Evolutionary conservation across 192 early-diverging fungal species (phyloP).

Genomic region (Borealophlyctis nickersoniae): DNA sequence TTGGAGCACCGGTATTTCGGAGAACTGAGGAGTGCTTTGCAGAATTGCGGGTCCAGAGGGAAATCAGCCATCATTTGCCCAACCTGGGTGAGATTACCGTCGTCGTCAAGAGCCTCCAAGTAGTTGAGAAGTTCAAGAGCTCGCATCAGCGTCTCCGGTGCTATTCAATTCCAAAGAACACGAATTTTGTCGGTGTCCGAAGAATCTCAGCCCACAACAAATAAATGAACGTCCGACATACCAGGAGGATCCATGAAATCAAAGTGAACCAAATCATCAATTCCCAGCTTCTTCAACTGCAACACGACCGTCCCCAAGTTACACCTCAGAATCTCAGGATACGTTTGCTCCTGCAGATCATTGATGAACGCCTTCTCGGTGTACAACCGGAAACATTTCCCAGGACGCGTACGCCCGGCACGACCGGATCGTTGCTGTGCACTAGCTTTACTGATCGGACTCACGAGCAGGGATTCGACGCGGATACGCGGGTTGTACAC

Average conservation of each 20-base stretch:
- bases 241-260: conserved; percentile 99
- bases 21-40: conserved; percentile 88
- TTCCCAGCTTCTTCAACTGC: conserved; percentile 95
- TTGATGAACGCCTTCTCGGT: conserved; percentile 93
- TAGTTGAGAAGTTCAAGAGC: conserved; percentile 95
- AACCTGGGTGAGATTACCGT: conserved; percentile 82
- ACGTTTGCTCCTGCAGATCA: conserved; percentile 94
- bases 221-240: conserved; percentile 17
- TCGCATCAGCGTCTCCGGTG: conserved; percentile 97
- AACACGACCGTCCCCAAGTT: conserved; percentile 95
- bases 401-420: conserved; percentile 96
- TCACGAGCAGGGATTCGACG: conserved; percentile 92
- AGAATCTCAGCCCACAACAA: too few relatives aligned
- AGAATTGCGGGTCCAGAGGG: conserved; percentile 94
- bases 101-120: conserved; percentile 90
- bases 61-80: conserved; percentile 93
- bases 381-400: conserved; percentile 97
- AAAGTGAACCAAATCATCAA: conserved; percentile 97
- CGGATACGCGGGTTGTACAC: conserved; percentile 97
- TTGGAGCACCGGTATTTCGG: conserved; percentile 84
- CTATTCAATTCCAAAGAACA: conserved; percentile 27
- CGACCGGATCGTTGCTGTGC: conserved; percentile 97
- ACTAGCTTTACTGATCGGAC: conserved; percentile 91
- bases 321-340: conserved; percentile 96
- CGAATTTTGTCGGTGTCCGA: background rate